These are phyloP conservation scores for Trichosporon inkin DNA, from an alignment of 1,284 basidiomycete species.

Conservation along the genomic window DNA sequence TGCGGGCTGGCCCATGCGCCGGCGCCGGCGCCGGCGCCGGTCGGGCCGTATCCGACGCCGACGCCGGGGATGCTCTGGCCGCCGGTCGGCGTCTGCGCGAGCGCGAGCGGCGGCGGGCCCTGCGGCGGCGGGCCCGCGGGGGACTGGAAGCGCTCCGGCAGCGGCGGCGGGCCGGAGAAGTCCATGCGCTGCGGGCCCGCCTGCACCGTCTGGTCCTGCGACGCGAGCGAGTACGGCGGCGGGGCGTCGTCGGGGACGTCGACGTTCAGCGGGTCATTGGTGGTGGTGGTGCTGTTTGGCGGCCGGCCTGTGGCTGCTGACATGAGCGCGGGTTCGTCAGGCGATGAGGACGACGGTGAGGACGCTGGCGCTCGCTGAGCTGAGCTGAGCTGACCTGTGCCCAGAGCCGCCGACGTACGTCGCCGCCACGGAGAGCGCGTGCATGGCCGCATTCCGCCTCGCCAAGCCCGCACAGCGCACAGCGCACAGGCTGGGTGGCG, in stretches of 20 bases:
- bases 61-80: conserved; percentile 35
- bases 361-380: too few species aligned
- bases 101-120: neutral
- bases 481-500: neutral
- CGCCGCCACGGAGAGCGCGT: neutral
- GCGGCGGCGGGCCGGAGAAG: conserved; percentile 47
- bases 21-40: conserved; percentile 4
- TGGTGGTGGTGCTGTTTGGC: neutral
- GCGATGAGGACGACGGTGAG: neutral
- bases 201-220: conserved; percentile 25
- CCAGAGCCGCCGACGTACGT: neutral
- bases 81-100: conserved; percentile 21
- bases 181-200: conserved; percentile 42
- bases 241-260: conserved; percentile 37
- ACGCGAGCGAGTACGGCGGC: conserved; percentile 33
- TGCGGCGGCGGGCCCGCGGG: conserved; percentile 11
- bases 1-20: neutral
- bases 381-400: neutral
- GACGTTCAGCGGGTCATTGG: conserved; percentile 18
- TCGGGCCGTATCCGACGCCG: conserved; percentile 35
- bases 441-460: too few species aligned
- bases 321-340: neutral
- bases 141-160: conserved; percentile 34
- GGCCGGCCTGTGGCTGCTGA: neutral
- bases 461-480: too few species aligned